Conservation (phyloP, 306 rosid species). For the Cucurbita argyrosperma region DNA sequence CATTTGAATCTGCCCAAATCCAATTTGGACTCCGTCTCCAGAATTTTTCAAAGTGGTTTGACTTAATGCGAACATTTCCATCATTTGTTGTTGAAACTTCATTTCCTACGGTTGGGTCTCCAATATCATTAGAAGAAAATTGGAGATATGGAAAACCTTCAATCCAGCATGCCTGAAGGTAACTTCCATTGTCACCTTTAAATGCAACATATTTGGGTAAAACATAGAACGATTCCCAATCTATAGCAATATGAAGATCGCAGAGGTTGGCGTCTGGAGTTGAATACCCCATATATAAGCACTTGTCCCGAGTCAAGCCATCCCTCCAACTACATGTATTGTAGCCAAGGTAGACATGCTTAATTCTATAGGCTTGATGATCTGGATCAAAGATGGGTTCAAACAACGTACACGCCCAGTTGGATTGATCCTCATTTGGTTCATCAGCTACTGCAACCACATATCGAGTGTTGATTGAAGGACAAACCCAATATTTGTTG, state of each 20-base stretch:
- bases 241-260: not conserved
- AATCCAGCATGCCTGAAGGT: not conserved
- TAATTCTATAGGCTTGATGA: not conserved
- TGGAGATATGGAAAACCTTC: not conserved
- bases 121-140: not conserved
- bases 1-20: no score
- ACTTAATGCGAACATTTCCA: not conserved
- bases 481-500: slow-evolving; percentile 10
- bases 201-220: not conserved
- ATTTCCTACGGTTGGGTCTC: not conserved
- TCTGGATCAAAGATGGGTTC: not conserved
- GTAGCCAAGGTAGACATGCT: not conserved
- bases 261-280: not conserved
- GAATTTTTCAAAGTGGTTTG: not conserved
- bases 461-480: not conserved
- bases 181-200: not conserved
- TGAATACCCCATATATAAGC: not conserved
- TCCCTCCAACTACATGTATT: not conserved
- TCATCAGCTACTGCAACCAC: not conserved
- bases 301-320: not conserved
- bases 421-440: not conserved
- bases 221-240: not conserved
- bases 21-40: not conserved
- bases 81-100: not conserved
- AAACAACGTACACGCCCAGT: slow-evolving; percentile 1